Conservation (phyloP, 1,284 basidiomycete genomes). For the Ceratobasidium sp. region DNA sequence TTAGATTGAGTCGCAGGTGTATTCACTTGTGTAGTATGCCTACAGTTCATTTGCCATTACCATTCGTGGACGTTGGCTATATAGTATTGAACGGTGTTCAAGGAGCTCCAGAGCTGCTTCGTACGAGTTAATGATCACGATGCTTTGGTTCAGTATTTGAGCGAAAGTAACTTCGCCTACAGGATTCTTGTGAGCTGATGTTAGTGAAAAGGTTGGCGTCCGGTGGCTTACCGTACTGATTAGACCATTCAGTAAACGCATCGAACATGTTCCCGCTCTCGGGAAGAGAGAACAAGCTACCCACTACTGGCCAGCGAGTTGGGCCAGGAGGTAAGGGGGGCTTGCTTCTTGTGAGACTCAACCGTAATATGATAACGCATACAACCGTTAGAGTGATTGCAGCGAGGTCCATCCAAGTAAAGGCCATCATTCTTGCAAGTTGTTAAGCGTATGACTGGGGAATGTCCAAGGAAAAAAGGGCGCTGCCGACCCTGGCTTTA, state of each 20-base stretch:
- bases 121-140: conserved; percentile 11
- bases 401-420: background rate
- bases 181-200: background rate
- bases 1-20: background rate
- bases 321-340: conserved; percentile 10
- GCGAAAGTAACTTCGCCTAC: conserved; percentile 16
- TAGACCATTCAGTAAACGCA: background rate
- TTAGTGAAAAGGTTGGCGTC: background rate
- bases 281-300: conserved; percentile 4
- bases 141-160: conserved; percentile 1
- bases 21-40: background rate
- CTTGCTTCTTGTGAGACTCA: background rate
- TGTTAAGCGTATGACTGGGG: background rate
- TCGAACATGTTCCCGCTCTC: background rate
- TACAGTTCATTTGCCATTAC: conserved; percentile 25
- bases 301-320: conserved; percentile 9
- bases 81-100: conserved; percentile 1
- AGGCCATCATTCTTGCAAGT: background rate
- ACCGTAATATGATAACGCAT: background rate
- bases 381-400: background rate
- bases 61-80: conserved; percentile 21
- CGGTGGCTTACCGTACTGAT: background rate
- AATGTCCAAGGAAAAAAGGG: background rate
- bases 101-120: conserved; percentile 10
- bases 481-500: background rate